phyloP scores from a whole-genome alignment of 768 basidiomycete genomes.

The Tricholoma flavovirens region DNA sequence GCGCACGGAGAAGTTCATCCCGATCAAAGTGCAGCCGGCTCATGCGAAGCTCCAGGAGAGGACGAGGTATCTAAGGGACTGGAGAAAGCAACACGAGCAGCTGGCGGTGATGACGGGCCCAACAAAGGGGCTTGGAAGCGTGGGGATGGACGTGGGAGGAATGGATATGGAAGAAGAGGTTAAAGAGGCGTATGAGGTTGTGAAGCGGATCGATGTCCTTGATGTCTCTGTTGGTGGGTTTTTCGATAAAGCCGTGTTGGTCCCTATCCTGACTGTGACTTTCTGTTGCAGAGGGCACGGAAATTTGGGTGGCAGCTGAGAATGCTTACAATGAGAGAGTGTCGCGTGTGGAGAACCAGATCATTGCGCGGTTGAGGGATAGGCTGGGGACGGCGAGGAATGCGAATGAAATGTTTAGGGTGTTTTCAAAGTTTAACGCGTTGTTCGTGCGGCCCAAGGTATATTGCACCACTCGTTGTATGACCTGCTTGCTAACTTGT shows the following conservation, averaged over 20 bases:
- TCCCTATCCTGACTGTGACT: not conserved
- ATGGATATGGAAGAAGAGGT: conserved; percentile 99
- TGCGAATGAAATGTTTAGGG: conserved; percentile 99
- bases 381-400: conserved; percentile 91
- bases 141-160: conserved; percentile 74
- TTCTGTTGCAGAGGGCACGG: conserved; percentile 71
- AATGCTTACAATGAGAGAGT: conserved; percentile 98
- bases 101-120: conserved; percentile 96
- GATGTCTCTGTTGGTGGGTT: conserved; percentile 85
- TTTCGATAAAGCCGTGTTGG: not conserved
- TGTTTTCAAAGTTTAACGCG: conserved; percentile 98
- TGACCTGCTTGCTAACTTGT: not conserved
- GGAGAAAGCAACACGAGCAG: conserved; percentile 97
- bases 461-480: conserved; percentile 8
- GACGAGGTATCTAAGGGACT: conserved; percentile 79
- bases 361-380: conserved; percentile 89
- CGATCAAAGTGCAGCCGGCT: conserved; percentile 89
- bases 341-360: conserved; percentile 96
- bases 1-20: conserved; percentile 89
- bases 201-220: conserved; percentile 93
- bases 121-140: conserved; percentile 73
- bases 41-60: conserved; percentile 91
- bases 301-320: conserved; percentile 97
- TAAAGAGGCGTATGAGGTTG: conserved; percentile 91
- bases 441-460: conserved; percentile 96